A percentile compares a stretch with the other conserved stretches of the same genome.
These are phyloP conservation scores for Coemansia biformis DNA, from an alignment of 192 early-diverging fungal species.

Conservation along the genomic window DNA sequence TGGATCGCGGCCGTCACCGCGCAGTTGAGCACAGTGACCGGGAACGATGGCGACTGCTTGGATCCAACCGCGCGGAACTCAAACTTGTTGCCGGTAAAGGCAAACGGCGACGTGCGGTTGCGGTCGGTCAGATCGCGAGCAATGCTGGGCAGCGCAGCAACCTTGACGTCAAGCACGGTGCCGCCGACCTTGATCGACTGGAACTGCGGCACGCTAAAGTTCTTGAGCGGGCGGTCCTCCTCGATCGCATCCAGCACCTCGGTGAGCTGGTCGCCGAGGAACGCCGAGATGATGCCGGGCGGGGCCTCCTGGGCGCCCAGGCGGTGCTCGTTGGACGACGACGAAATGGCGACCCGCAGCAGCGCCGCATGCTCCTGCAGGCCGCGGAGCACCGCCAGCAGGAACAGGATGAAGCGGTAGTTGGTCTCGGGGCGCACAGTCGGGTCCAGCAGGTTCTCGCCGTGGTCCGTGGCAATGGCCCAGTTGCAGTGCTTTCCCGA, in stretches of 20 bases:
- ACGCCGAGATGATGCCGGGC: constrained; percentile 94
- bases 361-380: constrained; percentile 89
- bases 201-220: constrained; percentile 84
- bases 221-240: constrained; percentile 77
- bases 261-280: constrained; percentile 94
- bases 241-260: constrained; percentile 93
- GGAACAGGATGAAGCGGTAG: constrained; percentile 94
- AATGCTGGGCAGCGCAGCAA: constrained; percentile 85
- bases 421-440: constrained; percentile 96
- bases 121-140: constrained; percentile 96
- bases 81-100: constrained; percentile 99
- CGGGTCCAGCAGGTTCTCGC: constrained; percentile 96
- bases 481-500: constrained; percentile 99
- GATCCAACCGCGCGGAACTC: constrained; percentile 99
- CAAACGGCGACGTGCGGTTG: constrained; percentile 98
- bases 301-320: constrained; percentile 98
- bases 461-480: constrained; percentile 88
- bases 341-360: constrained; percentile 86
- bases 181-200: constrained; percentile 91
- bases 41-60: constrained; percentile 96
- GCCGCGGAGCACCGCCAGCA: constrained; percentile 86
- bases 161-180: constrained; percentile 92
- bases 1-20: constrained; percentile 79
- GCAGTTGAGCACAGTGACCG: constrained; percentile 87
- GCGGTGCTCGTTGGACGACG: constrained; percentile 96